Evolutionary conservation across 106 monocot species (phyloP), one percentile per base, ranked within the genome.

Genomic region (Dioscorea dumetorum): DNA sequence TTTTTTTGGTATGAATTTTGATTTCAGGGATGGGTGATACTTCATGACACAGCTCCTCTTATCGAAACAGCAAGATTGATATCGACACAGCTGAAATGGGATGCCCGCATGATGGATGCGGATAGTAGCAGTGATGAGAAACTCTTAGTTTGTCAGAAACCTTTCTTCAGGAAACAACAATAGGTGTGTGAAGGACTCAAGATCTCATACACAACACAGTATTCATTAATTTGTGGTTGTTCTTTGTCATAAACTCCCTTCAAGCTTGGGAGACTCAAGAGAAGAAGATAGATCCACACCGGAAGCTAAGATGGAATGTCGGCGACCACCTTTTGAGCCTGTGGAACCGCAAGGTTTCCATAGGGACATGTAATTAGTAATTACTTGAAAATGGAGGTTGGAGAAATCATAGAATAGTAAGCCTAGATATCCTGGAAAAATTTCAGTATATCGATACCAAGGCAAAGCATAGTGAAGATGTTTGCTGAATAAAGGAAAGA

Each of bases 81-180:
- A 18, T 67, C 71, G 28, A 73, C 83, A 57, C 79, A 81, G 74
- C 68, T 94, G 22, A 85, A 79, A 73, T 94, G 94, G 94, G 94
- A 94, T 64, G 66, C 82, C 24, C 77, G 94, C 8, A 67, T 87
- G 65, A 77, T 88, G 16, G 76, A 79, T 17, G 59, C 83, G 0
- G 90, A 85, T 32, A 68, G 76, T 4, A 83, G 79, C 71, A 94
- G 74, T 21, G 74, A 88, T 32, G 77, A 90, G 69, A 94, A 85
- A 54, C 72, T 94, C 17, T 76, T 94, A 13, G 34, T 94, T 16
- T 94, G 94, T 73, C 94, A 94, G 66, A 94, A 90, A 69, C 88
- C 87, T 12, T 94, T 94, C 70, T 76, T 88, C 71, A 87, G 78
- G 78, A 90, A 85, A 68, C 80, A 85, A 62, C 77, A 74, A 19